These are phyloP conservation scores for Amniculicola lignicola DNA, from an alignment of 495 filamentous ascomycete species.

Conservation along the genomic window DNA sequence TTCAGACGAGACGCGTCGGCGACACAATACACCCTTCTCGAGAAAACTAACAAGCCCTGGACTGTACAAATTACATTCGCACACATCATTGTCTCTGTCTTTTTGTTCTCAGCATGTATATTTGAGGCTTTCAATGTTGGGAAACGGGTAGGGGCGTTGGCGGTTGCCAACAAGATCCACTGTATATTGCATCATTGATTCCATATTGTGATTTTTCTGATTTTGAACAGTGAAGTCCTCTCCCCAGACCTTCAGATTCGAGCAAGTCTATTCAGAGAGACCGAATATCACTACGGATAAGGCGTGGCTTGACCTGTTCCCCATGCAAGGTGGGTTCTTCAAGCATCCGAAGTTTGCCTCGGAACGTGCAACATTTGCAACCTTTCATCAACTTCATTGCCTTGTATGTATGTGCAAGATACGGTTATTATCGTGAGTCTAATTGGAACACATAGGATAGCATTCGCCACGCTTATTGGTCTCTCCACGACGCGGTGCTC, in stretches of 20 bases:
- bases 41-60: too few species aligned
- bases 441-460: conserved; percentile 3
- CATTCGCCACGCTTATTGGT: conserved; percentile 20
- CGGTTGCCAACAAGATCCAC: too few species aligned
- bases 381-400: conserved; percentile 21
- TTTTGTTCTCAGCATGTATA: too few species aligned
- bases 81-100: too few species aligned
- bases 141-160: too few species aligned
- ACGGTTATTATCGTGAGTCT: not conserved
- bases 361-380: conserved; percentile 6
- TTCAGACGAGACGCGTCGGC: too few species aligned
- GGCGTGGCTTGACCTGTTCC: conserved; percentile 17
- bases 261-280: not conserved
- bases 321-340: conserved; percentile 23
- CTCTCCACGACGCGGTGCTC: not conserved
- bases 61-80: too few species aligned
- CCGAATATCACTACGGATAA: conserved; percentile 10
- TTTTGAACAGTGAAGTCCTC: too few species aligned
- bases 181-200: too few species aligned
- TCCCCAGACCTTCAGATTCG: conserved; percentile 2
- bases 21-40: too few species aligned
- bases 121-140: too few species aligned
- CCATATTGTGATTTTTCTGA: too few species aligned
- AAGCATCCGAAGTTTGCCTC: conserved; percentile 19
- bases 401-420: conserved; percentile 2